phyloP scores from a whole-genome alignment of 2,329 filamentous ascomycete species.

The Endothia cerciana region DNA sequence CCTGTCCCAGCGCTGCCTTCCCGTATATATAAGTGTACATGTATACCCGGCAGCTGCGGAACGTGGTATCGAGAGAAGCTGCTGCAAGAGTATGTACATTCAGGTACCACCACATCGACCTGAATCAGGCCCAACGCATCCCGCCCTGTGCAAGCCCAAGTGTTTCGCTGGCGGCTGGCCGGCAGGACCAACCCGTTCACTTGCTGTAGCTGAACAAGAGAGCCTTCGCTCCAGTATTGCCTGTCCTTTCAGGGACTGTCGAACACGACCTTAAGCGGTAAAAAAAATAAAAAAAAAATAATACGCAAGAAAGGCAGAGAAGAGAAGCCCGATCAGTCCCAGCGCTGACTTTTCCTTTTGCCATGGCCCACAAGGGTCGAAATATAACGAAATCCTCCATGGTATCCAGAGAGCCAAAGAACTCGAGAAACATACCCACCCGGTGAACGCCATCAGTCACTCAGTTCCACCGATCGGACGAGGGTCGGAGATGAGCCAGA shows the following conservation, averaged over 20 bases:
- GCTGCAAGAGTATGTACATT: constrained; percentile 11
- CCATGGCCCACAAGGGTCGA: not conserved
- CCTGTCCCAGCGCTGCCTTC: not conserved
- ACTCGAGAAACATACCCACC: not conserved
- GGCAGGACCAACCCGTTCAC: not conserved
- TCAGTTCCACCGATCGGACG: not conserved
- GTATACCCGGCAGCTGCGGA: not conserved
- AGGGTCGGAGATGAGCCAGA: not conserved
- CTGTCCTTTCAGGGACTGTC: not conserved
- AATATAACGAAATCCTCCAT: constrained; percentile 10
- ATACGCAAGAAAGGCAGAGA: not conserved
- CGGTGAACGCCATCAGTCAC: constrained; percentile 2
- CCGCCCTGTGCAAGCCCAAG: not conserved
- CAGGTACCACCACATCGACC: not conserved
- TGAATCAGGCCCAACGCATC: not conserved
- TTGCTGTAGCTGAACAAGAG: not conserved
- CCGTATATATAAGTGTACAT: not conserved
- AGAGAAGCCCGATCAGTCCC: not conserved
- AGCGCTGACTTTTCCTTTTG: not conserved
- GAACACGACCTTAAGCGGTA: not conserved
- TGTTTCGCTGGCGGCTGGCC: not conserved
- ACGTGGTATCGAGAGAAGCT: not conserved
- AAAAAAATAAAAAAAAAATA: not conserved
- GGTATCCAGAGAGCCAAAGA: constrained; percentile 16
- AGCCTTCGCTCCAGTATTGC: not conserved